These are phyloP conservation scores for Protomyces pachydermus DNA, from an alignment of 1,139 yeast species.

Conservation along the genomic window DNA sequence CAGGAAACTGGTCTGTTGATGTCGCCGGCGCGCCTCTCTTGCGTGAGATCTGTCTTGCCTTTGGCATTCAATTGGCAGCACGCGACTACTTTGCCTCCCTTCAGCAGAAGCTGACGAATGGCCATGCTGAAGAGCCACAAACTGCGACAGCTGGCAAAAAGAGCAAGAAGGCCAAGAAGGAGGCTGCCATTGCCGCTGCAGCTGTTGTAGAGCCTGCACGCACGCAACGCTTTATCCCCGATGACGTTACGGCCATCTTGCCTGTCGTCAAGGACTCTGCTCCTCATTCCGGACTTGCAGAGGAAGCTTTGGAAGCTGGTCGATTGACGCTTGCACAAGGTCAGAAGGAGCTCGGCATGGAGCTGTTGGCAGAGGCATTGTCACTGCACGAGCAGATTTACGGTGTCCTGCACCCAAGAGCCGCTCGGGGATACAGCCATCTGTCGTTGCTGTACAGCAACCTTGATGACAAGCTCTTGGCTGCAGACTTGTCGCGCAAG, in stretches of 20 bases:
- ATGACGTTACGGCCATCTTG: constrained; percentile 62
- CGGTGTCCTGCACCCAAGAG: constrained; percentile 74
- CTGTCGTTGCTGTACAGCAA: constrained; percentile 67
- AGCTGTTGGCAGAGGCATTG: constrained; percentile 62
- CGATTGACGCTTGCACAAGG: constrained; percentile 37
- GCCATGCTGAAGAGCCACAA: constrained; percentile 35
- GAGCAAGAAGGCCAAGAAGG: constrained; percentile 44
- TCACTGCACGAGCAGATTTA: constrained; percentile 76
- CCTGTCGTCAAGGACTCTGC: constrained; percentile 72
- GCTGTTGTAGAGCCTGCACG: constrained; percentile 33
- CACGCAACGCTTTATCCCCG: constrained; percentile 46
- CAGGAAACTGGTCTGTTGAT: constrained; percentile 47
- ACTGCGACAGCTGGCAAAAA: constrained; percentile 38
- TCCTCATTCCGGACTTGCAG: constrained; percentile 62
- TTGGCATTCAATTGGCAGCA: constrained; percentile 83
- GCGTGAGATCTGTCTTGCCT: constrained; percentile 67
- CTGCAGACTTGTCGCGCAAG: constrained; percentile 65
- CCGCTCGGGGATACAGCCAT: constrained; percentile 63
- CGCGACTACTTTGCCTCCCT: constrained; percentile 46
- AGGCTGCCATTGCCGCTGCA: constrained; percentile 38
- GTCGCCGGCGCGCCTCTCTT: constrained; percentile 50
- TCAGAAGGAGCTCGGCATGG: constrained; percentile 39
- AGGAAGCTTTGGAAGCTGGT: constrained; percentile 67
- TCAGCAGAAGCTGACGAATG: neutral
- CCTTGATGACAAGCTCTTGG: constrained; percentile 53